Evolutionary conservation across 768 basidiomycete genomes (phyloP).

Genomic region (Tylopilus intermedius): DNA sequence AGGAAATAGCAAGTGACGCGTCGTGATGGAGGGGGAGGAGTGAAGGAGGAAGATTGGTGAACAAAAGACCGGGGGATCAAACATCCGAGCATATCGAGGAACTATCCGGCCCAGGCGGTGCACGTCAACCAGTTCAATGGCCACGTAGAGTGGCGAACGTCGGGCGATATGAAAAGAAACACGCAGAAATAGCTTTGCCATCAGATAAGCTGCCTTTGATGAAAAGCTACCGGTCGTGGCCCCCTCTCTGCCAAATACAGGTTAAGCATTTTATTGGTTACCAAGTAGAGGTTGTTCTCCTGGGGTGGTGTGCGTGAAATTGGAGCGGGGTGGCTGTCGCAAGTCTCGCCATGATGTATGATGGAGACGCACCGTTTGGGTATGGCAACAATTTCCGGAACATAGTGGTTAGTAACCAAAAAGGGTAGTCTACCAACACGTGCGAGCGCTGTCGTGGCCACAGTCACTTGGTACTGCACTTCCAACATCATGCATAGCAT

Average conservation of each 20-base stretch:
- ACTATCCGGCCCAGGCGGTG: slow-evolving; percentile 14
- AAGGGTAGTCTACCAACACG: background rate
- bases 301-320: slow-evolving; percentile 1
- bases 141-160: slow-evolving; percentile 9
- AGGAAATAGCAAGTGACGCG: background rate
- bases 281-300: slow-evolving; percentile 21
- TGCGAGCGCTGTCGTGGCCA: background rate
- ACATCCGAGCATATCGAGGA: slow-evolving; percentile 11
- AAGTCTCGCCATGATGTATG: background rate
- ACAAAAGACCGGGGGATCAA: slow-evolving; percentile 9
- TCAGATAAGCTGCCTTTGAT: slow-evolving; percentile 23
- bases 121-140: slow-evolving; percentile 5
- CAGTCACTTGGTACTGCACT: background rate
- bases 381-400: slow-evolving; percentile 22
- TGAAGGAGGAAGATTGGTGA: background rate
- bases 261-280: slow-evolving; percentile 7
- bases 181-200: slow-evolving; percentile 10
- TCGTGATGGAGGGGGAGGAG: slow-evolving; percentile 1
- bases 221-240: slow-evolving; percentile 20
- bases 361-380: slow-evolving; percentile 17
- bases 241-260: slow-evolving; percentile 12
- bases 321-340: slow-evolving; percentile 1
- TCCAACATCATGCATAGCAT: slow-evolving; percentile 57
- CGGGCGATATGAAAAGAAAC: slow-evolving; percentile 24
- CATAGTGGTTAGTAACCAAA: slow-evolving; percentile 1